Percentiles rank a stretch among this genome's conserved stretches.
Evolutionary conservation across 139 green algal species (phyloP).

Genomic region (Astrephomene gubernaculifera): DNA sequence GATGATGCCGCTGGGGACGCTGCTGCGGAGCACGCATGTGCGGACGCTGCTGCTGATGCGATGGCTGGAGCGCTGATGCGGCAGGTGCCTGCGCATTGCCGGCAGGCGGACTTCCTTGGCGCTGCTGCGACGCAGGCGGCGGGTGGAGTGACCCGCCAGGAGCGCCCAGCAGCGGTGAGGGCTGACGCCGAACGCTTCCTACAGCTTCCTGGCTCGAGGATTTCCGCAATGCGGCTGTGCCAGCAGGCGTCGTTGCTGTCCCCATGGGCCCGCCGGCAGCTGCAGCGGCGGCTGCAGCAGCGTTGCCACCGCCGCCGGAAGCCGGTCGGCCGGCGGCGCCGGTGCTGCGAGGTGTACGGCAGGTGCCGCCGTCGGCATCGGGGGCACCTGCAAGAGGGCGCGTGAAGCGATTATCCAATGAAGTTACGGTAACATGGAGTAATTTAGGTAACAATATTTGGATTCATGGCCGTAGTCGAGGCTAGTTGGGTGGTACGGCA

Average conservation of each 20-base stretch:
- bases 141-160: neutral
- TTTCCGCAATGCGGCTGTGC: neutral
- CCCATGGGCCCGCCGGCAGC: neutral
- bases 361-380: neutral
- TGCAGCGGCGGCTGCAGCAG: neutral
- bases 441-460: too few species aligned
- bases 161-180: neutral
- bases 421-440: too few species aligned
- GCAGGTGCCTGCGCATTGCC: too few species aligned
- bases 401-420: too few species aligned
- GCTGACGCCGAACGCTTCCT: neutral
- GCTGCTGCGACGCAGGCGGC: neutral
- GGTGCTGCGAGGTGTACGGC: neutral
- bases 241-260: neutral
- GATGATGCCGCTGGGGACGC: too few species aligned
- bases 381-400: neutral
- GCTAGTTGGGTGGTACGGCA: too few species aligned
- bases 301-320: neutral
- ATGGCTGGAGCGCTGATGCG: neutral
- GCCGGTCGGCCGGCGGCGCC: too few species aligned
- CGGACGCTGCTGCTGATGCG: neutral
- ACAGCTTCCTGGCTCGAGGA: slow-evolving; percentile 12
- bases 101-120: too few species aligned
- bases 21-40: too few species aligned
- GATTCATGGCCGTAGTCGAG: too few species aligned